Percentiles rank a stretch among this genome's conserved stretches.
Conservation (phyloP, 805 yeast genomes). For the Priceomyces fermenticarens region DNA sequence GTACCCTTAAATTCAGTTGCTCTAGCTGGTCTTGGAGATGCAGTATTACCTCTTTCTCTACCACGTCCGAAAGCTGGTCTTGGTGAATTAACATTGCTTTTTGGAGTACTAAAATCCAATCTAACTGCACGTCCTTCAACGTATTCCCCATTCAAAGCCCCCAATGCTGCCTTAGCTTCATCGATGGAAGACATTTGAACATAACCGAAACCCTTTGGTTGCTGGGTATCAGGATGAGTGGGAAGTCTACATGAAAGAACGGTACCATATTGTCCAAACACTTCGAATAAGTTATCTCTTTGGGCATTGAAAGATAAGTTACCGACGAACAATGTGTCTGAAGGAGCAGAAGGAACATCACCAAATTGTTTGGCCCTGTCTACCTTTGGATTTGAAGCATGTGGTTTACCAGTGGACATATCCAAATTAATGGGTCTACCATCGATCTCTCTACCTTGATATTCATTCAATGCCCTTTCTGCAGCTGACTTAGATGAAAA, state of each 20-base stretch:
- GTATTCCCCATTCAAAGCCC: slow-evolving; percentile 83
- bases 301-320: slow-evolving; percentile 89
- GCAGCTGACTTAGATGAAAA: slow-evolving; percentile 76
- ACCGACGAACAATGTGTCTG: slow-evolving; percentile 95
- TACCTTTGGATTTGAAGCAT: slow-evolving; percentile 48
- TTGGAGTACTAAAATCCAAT: slow-evolving; percentile 92
- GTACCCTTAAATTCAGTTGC: slow-evolving; percentile 77
- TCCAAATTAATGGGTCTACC: slow-evolving; percentile 96
- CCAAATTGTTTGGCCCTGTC: slow-evolving; percentile 90
- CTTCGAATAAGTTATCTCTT: slow-evolving; percentile 71
- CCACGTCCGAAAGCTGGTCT: slow-evolving; percentile 35
- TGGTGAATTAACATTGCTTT: slow-evolving; percentile 44
- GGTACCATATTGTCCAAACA: slow-evolving; percentile 75
- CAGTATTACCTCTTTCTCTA: slow-evolving; percentile 37
- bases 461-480: slow-evolving; percentile 77
- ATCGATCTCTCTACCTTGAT: slow-evolving; percentile 93
- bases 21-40: slow-evolving; percentile 67
- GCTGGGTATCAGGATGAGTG: slow-evolving; percentile 97
- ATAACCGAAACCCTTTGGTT: slow-evolving; percentile 98
- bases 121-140: slow-evolving; percentile 92
- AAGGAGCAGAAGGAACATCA: slow-evolving; percentile 86
- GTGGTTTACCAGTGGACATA: slow-evolving; percentile 82
- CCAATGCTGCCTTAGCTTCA: slow-evolving; percentile 86
- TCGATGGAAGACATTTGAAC: slow-evolving; percentile 86
- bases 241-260: slow-evolving; percentile 92